These are phyloP conservation scores for Leptoxyphium fumago DNA, from an alignment of 2,329 filamentous ascomycete genomes.

Conservation along the genomic window DNA sequence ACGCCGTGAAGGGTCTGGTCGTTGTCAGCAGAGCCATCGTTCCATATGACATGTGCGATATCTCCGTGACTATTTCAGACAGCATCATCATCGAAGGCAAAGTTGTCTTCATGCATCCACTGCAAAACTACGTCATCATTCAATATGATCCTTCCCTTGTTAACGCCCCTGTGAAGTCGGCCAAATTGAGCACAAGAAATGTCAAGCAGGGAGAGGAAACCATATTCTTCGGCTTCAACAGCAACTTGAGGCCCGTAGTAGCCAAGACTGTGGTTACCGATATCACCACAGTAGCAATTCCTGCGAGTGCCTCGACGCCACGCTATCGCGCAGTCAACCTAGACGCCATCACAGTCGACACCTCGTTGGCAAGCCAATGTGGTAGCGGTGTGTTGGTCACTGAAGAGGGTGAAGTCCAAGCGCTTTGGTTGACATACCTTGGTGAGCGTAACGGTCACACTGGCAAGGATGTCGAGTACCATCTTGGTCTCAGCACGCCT, in stretches of 20 bases:
- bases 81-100: slow-evolving; percentile 90
- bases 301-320: slow-evolving; percentile 79
- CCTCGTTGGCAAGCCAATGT: slow-evolving; percentile 76
- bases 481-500: slow-evolving; percentile 79
- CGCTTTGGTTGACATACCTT: slow-evolving; percentile 91
- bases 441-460: slow-evolving; percentile 69
- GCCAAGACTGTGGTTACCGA: slow-evolving; percentile 91
- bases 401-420: slow-evolving; percentile 83
- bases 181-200: slow-evolving; percentile 62
- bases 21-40: slow-evolving; percentile 89
- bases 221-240: slow-evolving; percentile 96
- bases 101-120: slow-evolving; percentile 85
- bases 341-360: slow-evolving; percentile 94
- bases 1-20: slow-evolving; percentile 89
- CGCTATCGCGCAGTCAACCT: slow-evolving; percentile 90
- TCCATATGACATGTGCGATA: slow-evolving; percentile 92
- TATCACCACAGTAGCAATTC: slow-evolving; percentile 92
- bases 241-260: slow-evolving; percentile 84
- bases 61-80: slow-evolving; percentile 89
- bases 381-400: slow-evolving; percentile 85
- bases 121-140: slow-evolving; percentile 93
- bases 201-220: slow-evolving; percentile 90
- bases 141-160: slow-evolving; percentile 89
- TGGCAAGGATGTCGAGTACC: slow-evolving; percentile 88
- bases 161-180: slow-evolving; percentile 83